These are phyloP conservation scores for Boletus speciosus DNA, from an alignment of 768 basidiomycete species.

Conservation along the genomic window DNA sequence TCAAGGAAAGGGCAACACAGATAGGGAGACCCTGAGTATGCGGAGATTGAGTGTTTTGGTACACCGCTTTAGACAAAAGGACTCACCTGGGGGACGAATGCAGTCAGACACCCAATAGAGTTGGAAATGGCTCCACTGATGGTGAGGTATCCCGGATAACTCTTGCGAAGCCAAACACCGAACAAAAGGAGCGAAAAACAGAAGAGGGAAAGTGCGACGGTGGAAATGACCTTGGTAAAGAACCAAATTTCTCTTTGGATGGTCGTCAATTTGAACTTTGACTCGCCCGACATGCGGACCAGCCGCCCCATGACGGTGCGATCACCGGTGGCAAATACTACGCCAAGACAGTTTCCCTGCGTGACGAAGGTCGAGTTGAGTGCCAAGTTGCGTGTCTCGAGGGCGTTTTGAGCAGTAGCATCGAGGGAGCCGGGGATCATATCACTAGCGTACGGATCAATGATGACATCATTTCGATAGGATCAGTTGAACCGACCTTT, in stretches of 20 bases:
- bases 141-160: conserved; percentile 34
- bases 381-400: conserved; percentile 46
- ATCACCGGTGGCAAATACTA: conserved; percentile 43
- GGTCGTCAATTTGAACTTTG: conserved; percentile 44
- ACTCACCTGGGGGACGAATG: conserved; percentile 39
- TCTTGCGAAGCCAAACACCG: conserved; percentile 40
- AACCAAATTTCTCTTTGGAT: conserved; percentile 48
- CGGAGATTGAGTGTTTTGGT: not conserved
- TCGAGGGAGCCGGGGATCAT: conserved; percentile 45
- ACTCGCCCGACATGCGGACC: conserved; percentile 49
- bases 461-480: not conserved
- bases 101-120: conserved; percentile 39
- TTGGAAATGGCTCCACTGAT: conserved; percentile 36
- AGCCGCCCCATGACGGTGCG: conserved; percentile 51
- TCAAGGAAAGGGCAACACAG: conserved; percentile 50
- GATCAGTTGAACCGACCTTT: conserved; percentile 29
- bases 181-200: conserved; percentile 39
- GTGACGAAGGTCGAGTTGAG: conserved; percentile 43
- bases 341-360: conserved; percentile 39
- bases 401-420: conserved; percentile 48
- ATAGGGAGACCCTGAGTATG: conserved; percentile 35
- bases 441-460: conserved; percentile 27
- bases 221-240: conserved; percentile 52
- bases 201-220: conserved; percentile 38
- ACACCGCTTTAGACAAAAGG: not conserved